A percentile compares a stretch with the other conserved stretches of the same genome.
phyloP scores from a whole-genome alignment of 1,284 basidiomycete species.

The Ustilago shanxiensis region DNA sequence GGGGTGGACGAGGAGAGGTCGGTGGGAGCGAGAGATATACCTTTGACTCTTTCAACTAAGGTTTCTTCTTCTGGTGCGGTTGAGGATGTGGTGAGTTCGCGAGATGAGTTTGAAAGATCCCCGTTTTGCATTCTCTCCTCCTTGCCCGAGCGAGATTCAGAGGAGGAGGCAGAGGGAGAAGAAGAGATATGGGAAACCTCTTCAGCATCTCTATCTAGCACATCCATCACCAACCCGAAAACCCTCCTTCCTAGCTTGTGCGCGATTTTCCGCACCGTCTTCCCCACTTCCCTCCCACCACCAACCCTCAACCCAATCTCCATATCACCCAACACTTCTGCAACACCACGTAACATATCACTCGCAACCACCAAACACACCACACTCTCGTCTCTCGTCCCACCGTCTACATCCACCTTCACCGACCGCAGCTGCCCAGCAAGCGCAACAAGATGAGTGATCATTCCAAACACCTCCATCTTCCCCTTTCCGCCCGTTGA shows the following conservation, averaged over 20 bases:
- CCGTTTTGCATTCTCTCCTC: not conserved
- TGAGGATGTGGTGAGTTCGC: not conserved
- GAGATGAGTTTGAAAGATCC: not conserved
- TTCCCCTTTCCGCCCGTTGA: slow-evolving; percentile 1
- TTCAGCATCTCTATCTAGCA: slow-evolving; percentile 54
- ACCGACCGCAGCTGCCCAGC: slow-evolving; percentile 21
- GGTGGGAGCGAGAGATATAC: slow-evolving; percentile 23
- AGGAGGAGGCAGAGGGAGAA: not conserved
- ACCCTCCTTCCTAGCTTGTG: slow-evolving; percentile 50
- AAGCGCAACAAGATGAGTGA: slow-evolving; percentile 15
- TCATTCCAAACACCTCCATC: slow-evolving; percentile 10
- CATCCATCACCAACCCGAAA: slow-evolving; percentile 36
- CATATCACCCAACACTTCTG: slow-evolving; percentile 37
- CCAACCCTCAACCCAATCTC: slow-evolving; percentile 20
- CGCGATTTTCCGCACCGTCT: slow-evolving; percentile 43
- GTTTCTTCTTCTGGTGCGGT: not conserved
- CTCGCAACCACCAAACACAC: slow-evolving; percentile 42
- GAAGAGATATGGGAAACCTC: too few relatives aligned
- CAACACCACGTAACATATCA: slow-evolving; percentile 49
- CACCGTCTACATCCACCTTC: not conserved
- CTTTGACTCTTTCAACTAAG: slow-evolving; percentile 37
- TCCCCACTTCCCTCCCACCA: slow-evolving; percentile 19
- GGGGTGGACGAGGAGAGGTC: slow-evolving; percentile 22
- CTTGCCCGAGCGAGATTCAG: not conserved
- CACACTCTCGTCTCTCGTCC: slow-evolving; percentile 14